Conservation (phyloP, 148 eudicot species). For the Fallopia convolvulus region DNA sequence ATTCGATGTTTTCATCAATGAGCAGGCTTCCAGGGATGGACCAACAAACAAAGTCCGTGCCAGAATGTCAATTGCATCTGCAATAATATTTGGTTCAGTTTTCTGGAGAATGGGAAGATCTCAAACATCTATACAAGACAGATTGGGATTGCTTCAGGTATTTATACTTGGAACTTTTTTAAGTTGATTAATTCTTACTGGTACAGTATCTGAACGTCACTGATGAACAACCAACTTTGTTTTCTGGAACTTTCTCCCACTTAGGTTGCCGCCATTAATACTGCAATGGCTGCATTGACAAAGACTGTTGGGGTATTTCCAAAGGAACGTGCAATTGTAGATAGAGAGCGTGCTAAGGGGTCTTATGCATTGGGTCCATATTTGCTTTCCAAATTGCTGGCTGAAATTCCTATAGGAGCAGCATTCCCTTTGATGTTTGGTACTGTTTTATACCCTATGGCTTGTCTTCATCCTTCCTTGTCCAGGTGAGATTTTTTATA, state of each 20-base stretch:
- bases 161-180: not conserved
- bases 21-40: conserved; percentile 94
- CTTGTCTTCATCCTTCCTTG: conserved; percentile 81
- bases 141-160: conserved; percentile 99
- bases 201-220: not conserved
- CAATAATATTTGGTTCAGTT: conserved; percentile 94
- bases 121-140: conserved; percentile 94
- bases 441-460: conserved; percentile 85
- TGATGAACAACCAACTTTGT: not conserved
- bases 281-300: conserved; percentile 99
- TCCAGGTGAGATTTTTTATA: conserved; percentile 44
- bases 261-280: conserved; percentile 97
- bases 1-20: conserved; percentile 4
- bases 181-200: not conserved
- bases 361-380: conserved; percentile 85
- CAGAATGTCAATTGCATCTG: conserved; percentile 97
- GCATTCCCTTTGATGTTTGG: conserved; percentile 94
- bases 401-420: conserved; percentile 94
- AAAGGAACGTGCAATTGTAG: conserved; percentile 95
- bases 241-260: conserved; percentile 4
- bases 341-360: conserved; percentile 91
- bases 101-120: conserved; percentile 99
- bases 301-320: conserved; percentile 96
- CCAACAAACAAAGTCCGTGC: conserved; percentile 93
- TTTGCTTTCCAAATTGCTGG: conserved; percentile 77